Conservation (phyloP, 352 stramenopile genomes). For the Phytophthora cactorum region DNA sequence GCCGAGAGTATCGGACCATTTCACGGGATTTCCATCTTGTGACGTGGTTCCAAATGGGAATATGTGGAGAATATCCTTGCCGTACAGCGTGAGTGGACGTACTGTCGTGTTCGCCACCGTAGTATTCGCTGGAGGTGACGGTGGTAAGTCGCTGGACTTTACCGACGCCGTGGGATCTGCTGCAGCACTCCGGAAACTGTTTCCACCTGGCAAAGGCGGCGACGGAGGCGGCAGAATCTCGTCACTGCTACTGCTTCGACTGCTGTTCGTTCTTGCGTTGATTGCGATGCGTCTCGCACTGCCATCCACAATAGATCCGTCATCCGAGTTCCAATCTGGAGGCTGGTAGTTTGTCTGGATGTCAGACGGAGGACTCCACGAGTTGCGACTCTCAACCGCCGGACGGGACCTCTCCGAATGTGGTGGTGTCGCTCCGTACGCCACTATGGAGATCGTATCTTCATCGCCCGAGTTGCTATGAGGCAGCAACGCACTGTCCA, state of each 20-base stretch:
- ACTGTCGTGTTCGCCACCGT: constrained; percentile 11
- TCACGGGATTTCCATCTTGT: constrained; percentile 43
- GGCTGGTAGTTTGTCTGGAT: constrained; percentile 21
- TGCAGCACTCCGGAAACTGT: constrained; percentile 32
- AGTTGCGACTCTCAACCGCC: constrained; percentile 12
- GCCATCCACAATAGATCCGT: constrained; percentile 21
- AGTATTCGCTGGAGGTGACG: constrained; percentile 13
- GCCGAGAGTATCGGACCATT: constrained; percentile 33
- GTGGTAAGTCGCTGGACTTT: constrained; percentile 10
- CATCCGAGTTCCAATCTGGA: constrained; percentile 32
- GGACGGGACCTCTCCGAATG: constrained; percentile 7
- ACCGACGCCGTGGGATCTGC: constrained; percentile 16
- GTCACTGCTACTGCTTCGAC: constrained; percentile 7
- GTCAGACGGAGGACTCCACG: constrained; percentile 17
- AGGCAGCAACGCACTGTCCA: constrained; percentile 30
- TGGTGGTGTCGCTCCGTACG: constrained; percentile 17
- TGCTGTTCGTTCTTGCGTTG: constrained; percentile 13
- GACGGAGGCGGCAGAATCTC: background rate
- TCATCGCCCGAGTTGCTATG: constrained; percentile 19
- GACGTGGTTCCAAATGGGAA: constrained; percentile 52
- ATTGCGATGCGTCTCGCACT: constrained; percentile 32
- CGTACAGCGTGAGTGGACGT: constrained; percentile 51
- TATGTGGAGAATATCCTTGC: constrained; percentile 67
- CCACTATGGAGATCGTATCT: constrained; percentile 35
- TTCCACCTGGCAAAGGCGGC: constrained; percentile 21